phyloP scores from a whole-genome alignment of 805 yeast species.

The Ogataea sp. region DNA sequence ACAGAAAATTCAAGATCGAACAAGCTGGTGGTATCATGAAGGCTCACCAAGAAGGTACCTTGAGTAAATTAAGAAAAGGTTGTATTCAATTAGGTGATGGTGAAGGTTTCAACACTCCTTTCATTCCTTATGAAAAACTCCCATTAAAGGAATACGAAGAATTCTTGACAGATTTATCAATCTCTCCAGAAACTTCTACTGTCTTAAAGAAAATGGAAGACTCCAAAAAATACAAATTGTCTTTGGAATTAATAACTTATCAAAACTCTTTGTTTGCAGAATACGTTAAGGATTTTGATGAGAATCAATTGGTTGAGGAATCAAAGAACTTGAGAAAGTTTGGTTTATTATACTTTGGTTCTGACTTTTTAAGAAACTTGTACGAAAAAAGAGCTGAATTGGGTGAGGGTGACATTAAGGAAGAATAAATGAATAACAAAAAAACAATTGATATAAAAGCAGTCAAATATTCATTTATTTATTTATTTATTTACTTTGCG shows the following conservation, averaged over 20 bases:
- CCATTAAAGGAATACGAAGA: slow-evolving; percentile 24
- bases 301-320: slow-evolving; percentile 26
- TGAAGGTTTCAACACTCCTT: slow-evolving; percentile 68
- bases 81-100: slow-evolving; percentile 63
- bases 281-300: slow-evolving; percentile 26
- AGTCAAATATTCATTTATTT: not conserved
- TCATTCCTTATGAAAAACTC: slow-evolving; percentile 5
- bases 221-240: slow-evolving; percentile 41
- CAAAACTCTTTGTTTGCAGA: slow-evolving; percentile 42
- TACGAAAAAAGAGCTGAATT: slow-evolving; percentile 30
- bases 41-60: slow-evolving; percentile 68
- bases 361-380: slow-evolving; percentile 31
- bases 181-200: not conserved
- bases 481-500: too few relatives aligned
- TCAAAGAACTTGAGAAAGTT: slow-evolving; percentile 60
- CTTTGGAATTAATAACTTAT: slow-evolving; percentile 46
- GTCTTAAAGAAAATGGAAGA: slow-evolving; percentile 25
- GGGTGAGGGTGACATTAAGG: slow-evolving; percentile 19
- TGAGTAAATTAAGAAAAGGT: slow-evolving; percentile 46
- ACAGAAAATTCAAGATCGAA: slow-evolving; percentile 56
- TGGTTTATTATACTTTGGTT: slow-evolving; percentile 46
- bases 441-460: too few relatives aligned
- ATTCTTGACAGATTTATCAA: not conserved
- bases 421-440: not conserved
- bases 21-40: slow-evolving; percentile 67